Evolutionary conservation across 2,329 filamentous ascomycete species (phyloP).

Genomic region (Nigrospora oryzae): DNA sequence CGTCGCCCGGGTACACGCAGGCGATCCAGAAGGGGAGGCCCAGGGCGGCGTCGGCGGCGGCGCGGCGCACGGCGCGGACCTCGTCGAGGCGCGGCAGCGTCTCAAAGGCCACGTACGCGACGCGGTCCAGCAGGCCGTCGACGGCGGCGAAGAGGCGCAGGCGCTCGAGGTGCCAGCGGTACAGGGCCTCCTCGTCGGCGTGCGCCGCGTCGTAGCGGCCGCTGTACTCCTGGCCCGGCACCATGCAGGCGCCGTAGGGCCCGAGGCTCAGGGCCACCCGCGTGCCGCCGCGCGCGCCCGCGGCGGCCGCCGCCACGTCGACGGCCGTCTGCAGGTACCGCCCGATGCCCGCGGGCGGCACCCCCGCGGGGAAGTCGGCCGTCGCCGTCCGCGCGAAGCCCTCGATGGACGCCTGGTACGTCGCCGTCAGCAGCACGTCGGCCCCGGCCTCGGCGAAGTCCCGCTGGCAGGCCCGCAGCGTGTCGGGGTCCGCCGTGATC

Average conservation of each 20-base stretch:
- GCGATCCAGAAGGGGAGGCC: constrained; percentile 48
- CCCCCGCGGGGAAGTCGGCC: constrained; percentile 31
- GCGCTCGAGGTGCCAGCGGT: constrained; percentile 48
- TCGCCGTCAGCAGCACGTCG: constrained; percentile 58
- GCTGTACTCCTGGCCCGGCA: constrained; percentile 57
- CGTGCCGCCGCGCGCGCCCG: constrained; percentile 8
- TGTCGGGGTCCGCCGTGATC: constrained; percentile 41
- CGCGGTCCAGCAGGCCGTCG: constrained; percentile 22
- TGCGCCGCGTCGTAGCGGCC: constrained; percentile 48
- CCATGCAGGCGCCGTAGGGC: constrained; percentile 61
- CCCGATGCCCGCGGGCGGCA: constrained; percentile 28
- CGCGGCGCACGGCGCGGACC: constrained; percentile 42
- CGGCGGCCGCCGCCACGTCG: constrained; percentile 28
- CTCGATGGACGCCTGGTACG: constrained; percentile 53
- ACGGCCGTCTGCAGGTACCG: constrained; percentile 34
- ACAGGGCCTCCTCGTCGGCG: constrained; percentile 31
- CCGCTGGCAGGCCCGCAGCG: constrained; percentile 44
- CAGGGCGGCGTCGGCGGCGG: constrained; percentile 18
- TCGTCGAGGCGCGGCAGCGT: constrained; percentile 59
- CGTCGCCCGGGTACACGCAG: constrained; percentile 51
- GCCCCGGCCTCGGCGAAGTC: constrained; percentile 48
- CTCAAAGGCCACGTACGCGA: constrained; percentile 54
- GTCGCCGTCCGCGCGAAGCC: constrained; percentile 45
- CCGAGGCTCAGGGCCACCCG: constrained; percentile 52
- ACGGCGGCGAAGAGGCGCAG: constrained; percentile 39